Evolutionary conservation across 2,329 filamentous ascomycete genomes (phyloP).

Genomic region (Talaromyces piceae): DNA sequence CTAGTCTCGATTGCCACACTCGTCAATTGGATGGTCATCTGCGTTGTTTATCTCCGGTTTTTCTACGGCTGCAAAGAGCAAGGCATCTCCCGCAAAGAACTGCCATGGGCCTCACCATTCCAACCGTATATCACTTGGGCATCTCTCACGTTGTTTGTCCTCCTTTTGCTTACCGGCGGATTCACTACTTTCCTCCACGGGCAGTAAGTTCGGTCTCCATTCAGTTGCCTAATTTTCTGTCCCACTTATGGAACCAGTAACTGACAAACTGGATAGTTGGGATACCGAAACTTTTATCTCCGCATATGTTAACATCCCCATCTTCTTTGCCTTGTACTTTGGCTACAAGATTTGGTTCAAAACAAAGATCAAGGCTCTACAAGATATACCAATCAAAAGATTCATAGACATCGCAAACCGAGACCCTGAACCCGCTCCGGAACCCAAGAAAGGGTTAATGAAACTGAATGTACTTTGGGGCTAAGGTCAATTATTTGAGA

Average conservation of each 20-base stretch:
- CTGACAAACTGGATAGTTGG: constrained; percentile 35
- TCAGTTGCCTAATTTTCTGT: constrained; percentile 55
- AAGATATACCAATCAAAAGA: constrained; percentile 46
- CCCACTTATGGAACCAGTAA: constrained; percentile 46
- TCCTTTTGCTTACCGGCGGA: constrained; percentile 66
- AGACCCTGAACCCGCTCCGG: constrained; percentile 26
- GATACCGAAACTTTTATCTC: constrained; percentile 6
- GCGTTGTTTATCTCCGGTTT: constrained; percentile 33
- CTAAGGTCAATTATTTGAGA: constrained; percentile 11
- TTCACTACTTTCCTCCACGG: constrained; percentile 56
- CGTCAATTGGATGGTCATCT: constrained; percentile 53
- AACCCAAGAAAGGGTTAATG: constrained; percentile 18
- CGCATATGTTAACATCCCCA: constrained; percentile 56
- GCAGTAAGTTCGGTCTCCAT: constrained; percentile 36
- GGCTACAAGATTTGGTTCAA: constrained; percentile 40
- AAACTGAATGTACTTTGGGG: constrained; percentile 32
- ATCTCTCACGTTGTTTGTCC: constrained; percentile 44
- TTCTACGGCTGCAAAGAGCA: constrained; percentile 35
- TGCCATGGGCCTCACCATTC: constrained; percentile 39
- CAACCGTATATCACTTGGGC: constrained; percentile 60
- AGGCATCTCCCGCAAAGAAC: constrained; percentile 20
- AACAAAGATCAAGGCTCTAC: constrained; percentile 46
- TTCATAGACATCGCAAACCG: constrained; percentile 42
- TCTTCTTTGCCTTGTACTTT: constrained; percentile 50
- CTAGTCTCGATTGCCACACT: constrained; percentile 62